Base-by-base conservation (phyloP, 805 yeast species). In the Candida koratica region DNA sequence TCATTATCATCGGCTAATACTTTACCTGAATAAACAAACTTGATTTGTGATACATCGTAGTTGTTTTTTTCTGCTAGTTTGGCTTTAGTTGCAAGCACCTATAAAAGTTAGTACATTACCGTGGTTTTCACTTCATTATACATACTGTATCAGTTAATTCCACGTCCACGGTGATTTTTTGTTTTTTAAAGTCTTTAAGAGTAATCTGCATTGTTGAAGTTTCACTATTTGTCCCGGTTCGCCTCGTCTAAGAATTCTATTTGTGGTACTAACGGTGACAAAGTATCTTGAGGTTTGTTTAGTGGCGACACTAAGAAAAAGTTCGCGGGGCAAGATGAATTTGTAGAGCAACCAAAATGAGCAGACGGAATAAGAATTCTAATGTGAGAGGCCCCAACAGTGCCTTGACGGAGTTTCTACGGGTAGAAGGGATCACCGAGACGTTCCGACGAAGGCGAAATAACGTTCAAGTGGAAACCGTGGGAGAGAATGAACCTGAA, bases 121-220 rank as follows among this genome's bases (percentile, higher is more conserved):
- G 17, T 11, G 20, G 27, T 16, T 8, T 11, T 15, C 23, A 20
- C 19, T 22, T 31, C 34, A 31, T 17, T 20, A 20, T 23, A 69
- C 77, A 47, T 54, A 84, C 90, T 2, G 86, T 72, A 34, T 79
- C 86, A 10, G 73, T 43, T 6, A 73, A 69, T 41, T 83, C 94
- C 39, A 87, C 74, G 17, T 86, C 96, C 41, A 93, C 53, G 18
- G 87, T 75, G 58, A 89, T 77, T 56, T 80, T 84, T 56, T 86
- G 88, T 66, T 90, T 93, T 66, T 93, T 89, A 66, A 93, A 84
- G 63, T 93, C 96, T 59, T 89, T 88, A 59, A 93, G 79, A 34
- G 81, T 72, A 46, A 88, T 66, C 62, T 82, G 81, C 96, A 87
- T 88, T 12, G 20, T 10, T n/a, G n/a, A n/a, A n/a, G n/a, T n/a